Evolutionary conservation across 306 rosid genomes (phyloP).

Genomic region (Lathyrus tuberosus): DNA sequence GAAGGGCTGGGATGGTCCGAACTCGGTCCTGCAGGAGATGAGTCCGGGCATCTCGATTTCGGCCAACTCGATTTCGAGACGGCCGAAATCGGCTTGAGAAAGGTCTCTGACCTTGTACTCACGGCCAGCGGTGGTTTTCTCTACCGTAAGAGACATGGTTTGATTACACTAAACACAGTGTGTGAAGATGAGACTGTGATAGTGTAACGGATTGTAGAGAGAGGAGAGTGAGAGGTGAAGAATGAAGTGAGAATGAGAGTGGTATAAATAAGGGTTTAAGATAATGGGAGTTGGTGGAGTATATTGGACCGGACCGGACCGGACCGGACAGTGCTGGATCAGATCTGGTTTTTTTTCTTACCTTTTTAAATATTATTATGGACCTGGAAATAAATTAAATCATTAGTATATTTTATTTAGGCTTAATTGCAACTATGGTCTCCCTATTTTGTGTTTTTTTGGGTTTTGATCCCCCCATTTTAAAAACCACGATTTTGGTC

Average conservation of each 20-base stretch:
- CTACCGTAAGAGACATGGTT: slow-evolving; percentile 68
- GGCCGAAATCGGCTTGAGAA: slow-evolving; percentile 96
- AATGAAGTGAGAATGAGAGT: slow-evolving; percentile 41
- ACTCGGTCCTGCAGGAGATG: slow-evolving; percentile 70
- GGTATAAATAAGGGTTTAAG: slow-evolving; percentile 10
- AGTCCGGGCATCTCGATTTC: slow-evolving; percentile 99
- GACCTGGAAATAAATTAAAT: not conserved
- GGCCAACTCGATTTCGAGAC: slow-evolving; percentile 90
- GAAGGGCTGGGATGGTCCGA: slow-evolving; percentile 83
- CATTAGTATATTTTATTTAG: too few species aligned
- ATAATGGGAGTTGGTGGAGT: slow-evolving; percentile 22
- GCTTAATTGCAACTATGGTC: too few species aligned
- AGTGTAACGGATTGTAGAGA: not conserved
- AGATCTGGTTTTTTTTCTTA: slow-evolving; percentile 1
- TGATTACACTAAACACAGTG: not conserved
- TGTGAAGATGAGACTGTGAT: not conserved
- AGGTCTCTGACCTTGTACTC: slow-evolving; percentile 97
- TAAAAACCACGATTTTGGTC: too few species aligned
- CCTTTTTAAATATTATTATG: not conserved
- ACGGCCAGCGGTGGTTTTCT: slow-evolving; percentile 80
- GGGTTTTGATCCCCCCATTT: too few species aligned
- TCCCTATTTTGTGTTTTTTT: too few species aligned
- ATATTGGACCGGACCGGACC: not conserved
- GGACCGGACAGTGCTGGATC: not conserved
- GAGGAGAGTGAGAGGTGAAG: slow-evolving; percentile 27